Evolutionary conservation across 2,329 filamentous ascomycete species (phyloP), one percentile per base, ranked within the genome.

Genomic region (Triangularia verruculosa): DNA sequence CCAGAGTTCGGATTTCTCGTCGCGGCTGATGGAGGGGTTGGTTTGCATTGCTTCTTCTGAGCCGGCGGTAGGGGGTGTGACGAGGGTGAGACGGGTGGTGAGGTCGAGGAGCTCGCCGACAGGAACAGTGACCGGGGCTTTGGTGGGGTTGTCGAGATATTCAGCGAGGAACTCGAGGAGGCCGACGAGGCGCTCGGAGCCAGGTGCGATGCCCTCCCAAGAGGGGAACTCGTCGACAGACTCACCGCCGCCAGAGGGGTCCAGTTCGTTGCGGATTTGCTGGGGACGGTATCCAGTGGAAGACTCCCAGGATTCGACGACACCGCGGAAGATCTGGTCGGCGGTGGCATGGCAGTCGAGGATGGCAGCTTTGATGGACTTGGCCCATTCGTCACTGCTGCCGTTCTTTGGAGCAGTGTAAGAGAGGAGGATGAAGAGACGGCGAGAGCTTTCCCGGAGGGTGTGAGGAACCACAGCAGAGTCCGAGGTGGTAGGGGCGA

Each of bases 1-100:
- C 85, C 90, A 93, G 3, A 97, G 81, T 53, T 88, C 86, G 60
- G 96, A 92, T 65, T 89, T 89, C 76, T 97, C 94, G 57, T 96
- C 91, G 65, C 89, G 86, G 30, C 87, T 83, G 66, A 95, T 86
- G 66, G 91, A 89, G 7, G 87, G 81, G 69, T 93, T 93, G 64
- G 88, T 80, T 65, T 88, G 85, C n/a, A 86, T 76, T 1, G 78
- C 80, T 68, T 80, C 80, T 65, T 83, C 78, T 68, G 78, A 78
- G 20, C 74, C 76, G 65, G 74, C 78, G 72, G 72, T 81, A 68
- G 70, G 81, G 62, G 68, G 85, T 74, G 81, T 79, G 53, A 96
- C 82, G 17, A 89, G 86, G 34, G 91, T 84, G 27, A 97, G 77
- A 53, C 94, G 83, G 13, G 85, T 85, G 1, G 89, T 78, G 32